Evolutionary conservation across 768 basidiomycete species (phyloP), one percentile per base, ranked within the genome.

Genomic region (Leccinum subgranulosum): DNA sequence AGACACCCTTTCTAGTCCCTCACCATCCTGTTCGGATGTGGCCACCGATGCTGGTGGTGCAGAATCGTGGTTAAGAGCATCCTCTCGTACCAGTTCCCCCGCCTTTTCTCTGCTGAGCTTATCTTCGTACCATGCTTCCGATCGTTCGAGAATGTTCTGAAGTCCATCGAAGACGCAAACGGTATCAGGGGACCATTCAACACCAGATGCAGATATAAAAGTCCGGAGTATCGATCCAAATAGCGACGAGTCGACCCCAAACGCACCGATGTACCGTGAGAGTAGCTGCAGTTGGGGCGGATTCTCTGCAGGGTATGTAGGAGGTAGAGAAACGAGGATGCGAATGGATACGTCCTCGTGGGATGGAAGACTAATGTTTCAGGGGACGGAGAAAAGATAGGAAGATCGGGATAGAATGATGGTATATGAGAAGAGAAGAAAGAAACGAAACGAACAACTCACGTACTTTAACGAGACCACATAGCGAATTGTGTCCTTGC

Each of bases 81-180:
- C 85, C 52, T 81, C 86, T 49, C 87, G 75, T 27, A 81, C 56
- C 17, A 87, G 69, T 55, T 84, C 83, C 1, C 78, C 83, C 1
- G 76, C 81, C 41, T 77, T 83, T 52, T 83, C 84, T 25, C 71
- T 75, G 63, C 75, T 84, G 25, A 88, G 73, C 17, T 78, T 84
- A n/a, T 85, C 83, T 58, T 81, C 79, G 62, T 91, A 88, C 92
- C 92, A 94, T 39, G 67, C 64, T 23, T 78, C 75, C 60, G 86
- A 87, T 15, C 77, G 75, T 49, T 92, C 90, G 29, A 87, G 70
- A 10, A 90, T 82, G 64, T 77, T 84, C 71, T 93, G 90, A 27
- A 94, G 71, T 11, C 93, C 93, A 60, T 95, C 93, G 66, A 94
- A 95, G 12, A 94, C 88, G 61, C 90, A 92, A 17, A 94, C 86